These are phyloP conservation scores for Lecanicillium sp. DNA, from an alignment of 2,329 filamentous ascomycete genomes.

Conservation along the genomic window DNA sequence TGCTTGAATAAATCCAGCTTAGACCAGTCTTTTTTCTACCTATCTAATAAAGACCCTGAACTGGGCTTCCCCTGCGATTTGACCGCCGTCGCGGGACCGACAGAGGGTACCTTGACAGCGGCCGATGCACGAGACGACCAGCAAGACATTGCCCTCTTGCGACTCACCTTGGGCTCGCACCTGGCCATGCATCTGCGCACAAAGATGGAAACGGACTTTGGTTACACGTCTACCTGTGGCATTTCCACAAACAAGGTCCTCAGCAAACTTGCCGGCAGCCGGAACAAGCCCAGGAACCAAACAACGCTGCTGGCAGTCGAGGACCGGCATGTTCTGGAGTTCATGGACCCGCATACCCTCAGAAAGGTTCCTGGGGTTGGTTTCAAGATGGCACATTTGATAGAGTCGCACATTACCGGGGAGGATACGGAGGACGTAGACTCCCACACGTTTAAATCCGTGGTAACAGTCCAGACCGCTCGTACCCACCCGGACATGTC, in stretches of 20 bases:
- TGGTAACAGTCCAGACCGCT: conserved; percentile 58
- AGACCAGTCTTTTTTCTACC: conserved; percentile 67
- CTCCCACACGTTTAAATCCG: conserved; percentile 26
- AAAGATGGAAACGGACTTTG: conserved; percentile 65
- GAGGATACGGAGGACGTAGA: conserved; percentile 22
- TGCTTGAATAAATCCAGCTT: conserved; percentile 62
- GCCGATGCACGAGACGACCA: conserved; percentile 13
- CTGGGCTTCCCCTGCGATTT: conserved; percentile 77
- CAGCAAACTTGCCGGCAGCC: conserved; percentile 74
- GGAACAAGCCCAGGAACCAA: conserved; percentile 81
- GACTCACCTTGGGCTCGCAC: conserved; percentile 72
- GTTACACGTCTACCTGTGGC: conserved; percentile 82
- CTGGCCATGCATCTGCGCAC: conserved; percentile 67
- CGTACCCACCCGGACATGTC: conserved; percentile 57
- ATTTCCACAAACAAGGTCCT: conserved; percentile 82
- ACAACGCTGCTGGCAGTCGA: conserved; percentile 71
- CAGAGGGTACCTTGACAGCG: conserved; percentile 26
- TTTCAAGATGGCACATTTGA: conserved; percentile 47
- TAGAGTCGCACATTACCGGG: conserved; percentile 47
- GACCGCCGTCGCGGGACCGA: conserved; percentile 54
- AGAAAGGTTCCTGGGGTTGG: conserved; percentile 82
- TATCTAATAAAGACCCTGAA: conserved; percentile 66
- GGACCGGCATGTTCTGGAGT: conserved; percentile 47
- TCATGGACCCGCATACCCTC: conserved; percentile 70
- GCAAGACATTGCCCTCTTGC: conserved; percentile 39